phyloP scores from a whole-genome alignment of 768 basidiomycete species.

The Tubosaeta brunneosetosa region DNA sequence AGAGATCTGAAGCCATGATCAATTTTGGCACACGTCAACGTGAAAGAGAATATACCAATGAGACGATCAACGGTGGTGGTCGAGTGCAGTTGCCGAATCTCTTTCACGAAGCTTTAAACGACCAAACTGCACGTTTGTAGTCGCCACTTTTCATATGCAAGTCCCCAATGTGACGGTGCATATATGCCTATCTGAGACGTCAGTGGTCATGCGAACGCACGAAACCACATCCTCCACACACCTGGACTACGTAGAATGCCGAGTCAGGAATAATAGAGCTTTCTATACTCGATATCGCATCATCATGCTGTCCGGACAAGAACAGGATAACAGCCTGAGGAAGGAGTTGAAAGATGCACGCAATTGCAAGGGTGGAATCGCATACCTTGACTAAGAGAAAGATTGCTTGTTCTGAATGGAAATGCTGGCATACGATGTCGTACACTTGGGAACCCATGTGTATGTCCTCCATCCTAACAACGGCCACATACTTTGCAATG shows the following conservation, averaged over 20 bases:
- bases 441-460: neutral
- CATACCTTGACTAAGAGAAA: neutral
- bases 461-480: neutral
- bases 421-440: neutral
- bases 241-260: neutral
- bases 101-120: neutral
- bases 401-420: neutral
- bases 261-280: neutral
- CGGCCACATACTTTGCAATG: neutral
- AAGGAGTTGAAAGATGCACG: neutral
- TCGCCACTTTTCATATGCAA: neutral
- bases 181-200: neutral
- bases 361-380: neutral
- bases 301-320: neutral
- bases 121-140: neutral
- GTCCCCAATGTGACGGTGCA: slow-evolving; percentile 7
- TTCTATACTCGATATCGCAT: neutral
- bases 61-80: neutral
- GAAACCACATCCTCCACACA: neutral
- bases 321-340: neutral
- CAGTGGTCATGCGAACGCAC: neutral
- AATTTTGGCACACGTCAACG: neutral
- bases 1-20: neutral
- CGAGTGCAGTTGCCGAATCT: neutral
- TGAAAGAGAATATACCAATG: neutral